Percentiles rank a stretch among this genome's conserved stretches.
Evolutionary conservation across 2,329 filamentous ascomycete genomes (phyloP).

Genomic region (Fusarium robinianum): DNA sequence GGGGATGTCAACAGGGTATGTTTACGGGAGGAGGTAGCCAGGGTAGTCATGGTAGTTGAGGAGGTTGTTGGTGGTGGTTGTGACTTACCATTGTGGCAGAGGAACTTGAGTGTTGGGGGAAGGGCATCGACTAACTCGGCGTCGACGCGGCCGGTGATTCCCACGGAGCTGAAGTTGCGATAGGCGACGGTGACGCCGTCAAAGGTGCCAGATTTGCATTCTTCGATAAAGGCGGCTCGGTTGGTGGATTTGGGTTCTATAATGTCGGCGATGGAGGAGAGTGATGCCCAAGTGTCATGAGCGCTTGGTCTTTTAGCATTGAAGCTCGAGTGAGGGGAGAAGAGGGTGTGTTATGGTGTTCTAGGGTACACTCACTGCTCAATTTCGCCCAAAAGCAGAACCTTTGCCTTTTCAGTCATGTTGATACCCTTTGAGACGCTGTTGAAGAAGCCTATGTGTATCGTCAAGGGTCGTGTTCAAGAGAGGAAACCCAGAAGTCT

Average conservation of each 20-base stretch:
- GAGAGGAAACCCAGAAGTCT: not conserved
- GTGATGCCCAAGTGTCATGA: conserved; percentile 63
- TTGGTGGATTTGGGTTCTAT: conserved; percentile 63
- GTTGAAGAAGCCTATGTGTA: no score
- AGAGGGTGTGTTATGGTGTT: no score
- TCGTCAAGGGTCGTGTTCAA: not conserved
- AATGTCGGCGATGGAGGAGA: conserved; percentile 67
- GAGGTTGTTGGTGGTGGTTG: no score
- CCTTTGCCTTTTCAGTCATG: conserved; percentile 41
- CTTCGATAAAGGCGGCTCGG: conserved; percentile 69
- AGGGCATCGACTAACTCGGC: conserved; percentile 66
- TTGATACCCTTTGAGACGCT: no score
- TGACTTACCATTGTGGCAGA: conserved; percentile 65
- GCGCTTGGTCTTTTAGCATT: conserved; percentile 54
- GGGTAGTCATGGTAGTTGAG: no score
- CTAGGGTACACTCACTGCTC: conserved; percentile 43
- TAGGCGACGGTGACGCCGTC: conserved; percentile 69
- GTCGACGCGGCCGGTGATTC: conserved; percentile 71
- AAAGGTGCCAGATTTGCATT: conserved; percentile 67
- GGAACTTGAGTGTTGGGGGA: conserved; percentile 58
- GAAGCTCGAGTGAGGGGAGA: not conserved
- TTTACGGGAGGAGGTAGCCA: no score
- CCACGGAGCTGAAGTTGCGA: conserved; percentile 69
- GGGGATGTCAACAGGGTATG: no score
- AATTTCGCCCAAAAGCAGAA: conserved; percentile 48